A percentile compares a stretch with the other conserved stretches of the same genome.
phyloP scores from a whole-genome alignment of 1,139 yeast genomes.

The Lodderomyces margitis region DNA sequence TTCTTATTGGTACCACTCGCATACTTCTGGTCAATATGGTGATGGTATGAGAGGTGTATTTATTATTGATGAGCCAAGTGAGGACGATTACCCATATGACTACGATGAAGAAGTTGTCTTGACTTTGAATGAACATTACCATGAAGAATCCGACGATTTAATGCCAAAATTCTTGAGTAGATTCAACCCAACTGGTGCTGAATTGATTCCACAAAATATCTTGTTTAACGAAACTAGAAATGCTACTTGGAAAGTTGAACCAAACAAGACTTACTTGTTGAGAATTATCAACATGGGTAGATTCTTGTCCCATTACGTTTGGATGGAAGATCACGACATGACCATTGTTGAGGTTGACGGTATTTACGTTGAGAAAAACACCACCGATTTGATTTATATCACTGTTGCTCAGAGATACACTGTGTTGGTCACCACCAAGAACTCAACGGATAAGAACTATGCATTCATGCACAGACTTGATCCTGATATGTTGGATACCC shows the following conservation, averaged over 20 bases:
- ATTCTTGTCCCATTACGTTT: slow-evolving; percentile 69
- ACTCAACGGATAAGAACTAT: slow-evolving; percentile 45
- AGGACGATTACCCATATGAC: slow-evolving; percentile 50
- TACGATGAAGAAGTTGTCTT: slow-evolving; percentile 63
- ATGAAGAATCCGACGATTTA: slow-evolving; percentile 45
- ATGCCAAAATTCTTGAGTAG: slow-evolving; percentile 50
- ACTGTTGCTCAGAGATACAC: slow-evolving; percentile 73
- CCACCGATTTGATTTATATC: slow-evolving; percentile 57
- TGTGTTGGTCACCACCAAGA: slow-evolving; percentile 57
- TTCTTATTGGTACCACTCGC: slow-evolving; percentile 81
- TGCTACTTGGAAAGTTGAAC: slow-evolving; percentile 54
- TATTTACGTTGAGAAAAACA: slow-evolving; percentile 55
- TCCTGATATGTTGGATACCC: slow-evolving; percentile 61
- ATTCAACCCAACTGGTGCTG: slow-evolving; percentile 81
- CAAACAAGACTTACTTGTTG: slow-evolving; percentile 60
- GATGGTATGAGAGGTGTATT: slow-evolving; percentile 76
- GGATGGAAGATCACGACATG: slow-evolving; percentile 65
- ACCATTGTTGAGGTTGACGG: slow-evolving; percentile 76
- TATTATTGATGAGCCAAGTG: slow-evolving; percentile 52
- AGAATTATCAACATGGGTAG: slow-evolving; percentile 66
- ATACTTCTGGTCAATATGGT: slow-evolving; percentile 71
- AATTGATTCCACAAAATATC: slow-evolving; percentile 69
- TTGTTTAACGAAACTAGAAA: slow-evolving; percentile 65
- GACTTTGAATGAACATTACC: slow-evolving; percentile 63
- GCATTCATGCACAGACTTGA: slow-evolving; percentile 65